Base-by-base conservation (phyloP, 73 alveolate species). In the Stentor coeruleus region DNA sequence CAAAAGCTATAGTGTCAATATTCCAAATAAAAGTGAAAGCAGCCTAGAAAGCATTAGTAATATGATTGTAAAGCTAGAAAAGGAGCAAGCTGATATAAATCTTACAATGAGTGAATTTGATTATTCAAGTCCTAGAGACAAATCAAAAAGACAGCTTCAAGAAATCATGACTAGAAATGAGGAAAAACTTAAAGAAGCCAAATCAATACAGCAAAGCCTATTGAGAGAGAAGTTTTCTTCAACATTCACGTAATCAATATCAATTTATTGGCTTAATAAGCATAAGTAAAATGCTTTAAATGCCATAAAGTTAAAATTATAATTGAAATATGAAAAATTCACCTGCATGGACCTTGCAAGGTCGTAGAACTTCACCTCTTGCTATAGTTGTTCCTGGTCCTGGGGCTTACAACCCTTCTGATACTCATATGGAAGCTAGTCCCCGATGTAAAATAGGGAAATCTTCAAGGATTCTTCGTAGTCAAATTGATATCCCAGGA, bases 141-240 rank as follows among this genome's bases (percentile, higher is more conserved):
- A 31, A 66, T 20, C 20, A 1, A 66, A 66, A 31, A 66, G 37
- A 66, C n/a, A 33, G 15, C 11, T 66, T 15, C 37, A 20, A 28
- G 79, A 66, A 1, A 1, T 66, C 20, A 66, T 66, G 37, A 66
- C 40, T 14, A 66, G 39, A 33, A 66, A 66, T 66, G 79, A 66
- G 37, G 79, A 66, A 31, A 66, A 40, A 40, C 79, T 66, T 66
- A 66, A 20, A 11, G 79, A 66, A 33, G 79, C 79, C 33, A 66
- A 66, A 33, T 37, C 79, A 28, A 66, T 66, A 26, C 79, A 66
- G 37, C 40, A 66, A 66, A 31, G 37, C 1, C 11, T 66, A 40
- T 26, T 66, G 1, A 66, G 33, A 33, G 79, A 66, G 39, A 66
- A 31, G 33, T 66, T 66, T 66, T 49, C 66, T 49, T 11, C 20